Evolutionary conservation across 192 early-diverging fungal species (phyloP).

Genomic region (Coemansia erecta): DNA sequence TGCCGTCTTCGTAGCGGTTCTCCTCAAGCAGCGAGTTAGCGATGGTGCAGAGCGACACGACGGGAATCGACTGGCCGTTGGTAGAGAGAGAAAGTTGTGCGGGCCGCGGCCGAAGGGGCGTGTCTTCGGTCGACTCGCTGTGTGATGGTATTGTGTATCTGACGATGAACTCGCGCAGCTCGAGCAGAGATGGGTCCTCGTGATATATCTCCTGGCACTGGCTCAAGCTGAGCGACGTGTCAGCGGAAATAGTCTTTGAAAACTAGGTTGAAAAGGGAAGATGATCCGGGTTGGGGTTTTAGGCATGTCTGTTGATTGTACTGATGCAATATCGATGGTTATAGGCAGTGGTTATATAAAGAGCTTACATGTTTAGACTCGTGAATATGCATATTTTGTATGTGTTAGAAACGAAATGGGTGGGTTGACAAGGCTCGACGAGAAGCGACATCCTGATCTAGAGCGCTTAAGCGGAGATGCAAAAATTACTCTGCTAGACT

Average conservation of each 20-base stretch:
- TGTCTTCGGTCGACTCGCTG: no score
- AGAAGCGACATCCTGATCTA: no score
- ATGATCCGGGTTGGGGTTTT: no score
- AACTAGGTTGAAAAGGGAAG: conserved; percentile 7
- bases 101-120: no score
- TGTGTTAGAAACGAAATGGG: no score
- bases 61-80: conserved; percentile 13
- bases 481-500: no score
- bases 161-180: conserved; percentile 38
- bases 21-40: conserved; percentile 39
- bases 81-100: no score
- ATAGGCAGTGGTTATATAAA: not conserved
- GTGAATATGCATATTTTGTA: not conserved
- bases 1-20: conserved; percentile 29
- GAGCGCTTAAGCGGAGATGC: no score
- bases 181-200: conserved; percentile 12
- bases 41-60: conserved; percentile 27
- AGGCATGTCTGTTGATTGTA: not conserved
- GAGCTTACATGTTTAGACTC: conserved; percentile 12
- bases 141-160: not conserved
- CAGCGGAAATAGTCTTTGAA: not conserved
- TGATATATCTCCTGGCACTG: conserved; percentile 27
- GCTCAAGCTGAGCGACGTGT: conserved; percentile 2
- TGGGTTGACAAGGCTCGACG: no score
- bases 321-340: not conserved